Evolutionary conservation across 2,329 filamentous ascomycete species (phyloP), one percentile per base, ranked within the genome.

Genomic region (Alternaria longipes): DNA sequence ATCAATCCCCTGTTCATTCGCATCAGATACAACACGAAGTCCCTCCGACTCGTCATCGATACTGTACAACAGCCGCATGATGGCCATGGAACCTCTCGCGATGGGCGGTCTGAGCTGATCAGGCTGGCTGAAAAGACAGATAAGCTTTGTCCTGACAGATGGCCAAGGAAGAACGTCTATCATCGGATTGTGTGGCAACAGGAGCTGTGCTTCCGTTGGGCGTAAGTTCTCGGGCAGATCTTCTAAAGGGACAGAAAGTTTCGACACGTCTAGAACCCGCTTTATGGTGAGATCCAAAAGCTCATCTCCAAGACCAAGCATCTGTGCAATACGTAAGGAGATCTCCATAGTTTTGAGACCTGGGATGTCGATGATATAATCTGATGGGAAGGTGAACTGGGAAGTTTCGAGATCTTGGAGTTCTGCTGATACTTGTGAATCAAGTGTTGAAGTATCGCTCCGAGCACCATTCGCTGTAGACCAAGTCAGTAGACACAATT

Each of bases 361-460:
- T 12, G 41, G 53, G 12, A 26, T 45, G 1, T 24, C 30, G 16
- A 42, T 55, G 20, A 18, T 12, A 32, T 47, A 30, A 16, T n/a
- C 32, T 28, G 42, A 34, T 28, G 53, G 53, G 42, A 55, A 55
- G 16, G 53, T 55, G 20, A 47, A 47, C 6, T 45, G 53, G 22
- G 42, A 26, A 24, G 18, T 11, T 22, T 47, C 16, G 32, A 45
- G 32, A 16, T 55, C 53, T 36, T 47, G 18, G 5, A 46, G 53
- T 46, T 55, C 20, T 47, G 41, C 40, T 38, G n/a, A 38, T 18
- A 38, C 7, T 18, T n/a, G 16, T 16, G 16, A 18, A 38, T 38
- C n/a, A 16, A 32, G 5, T 5, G 28, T 55, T 6, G 18, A 26
- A 8, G 30, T 3, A 26, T 28, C 4, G 20, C 26, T 38, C 20